Percentiles rank a stretch among this genome's conserved stretches.
These are phyloP conservation scores for Lenwebbia sp. DNA, from an alignment of 345 rosid species.

Conservation along the genomic window DNA sequence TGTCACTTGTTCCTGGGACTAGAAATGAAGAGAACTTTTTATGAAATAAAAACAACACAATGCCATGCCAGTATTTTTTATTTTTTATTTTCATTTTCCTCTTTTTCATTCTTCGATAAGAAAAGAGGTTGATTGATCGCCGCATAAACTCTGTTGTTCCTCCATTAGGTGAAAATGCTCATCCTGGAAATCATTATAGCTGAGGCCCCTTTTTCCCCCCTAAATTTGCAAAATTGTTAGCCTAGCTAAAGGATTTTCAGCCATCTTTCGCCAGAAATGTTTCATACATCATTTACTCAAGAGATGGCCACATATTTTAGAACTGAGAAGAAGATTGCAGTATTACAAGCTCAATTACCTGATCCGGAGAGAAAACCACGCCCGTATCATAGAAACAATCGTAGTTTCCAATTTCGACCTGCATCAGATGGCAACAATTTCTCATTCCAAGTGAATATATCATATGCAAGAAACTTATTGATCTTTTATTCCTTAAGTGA, in stretches of 20 bases:
- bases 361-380: constrained; percentile 32
- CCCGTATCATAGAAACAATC: constrained; percentile 49
- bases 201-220: not conserved
- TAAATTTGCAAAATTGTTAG: not conserved
- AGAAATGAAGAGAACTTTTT: not conserved
- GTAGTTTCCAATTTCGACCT: constrained; percentile 65
- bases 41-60: not conserved
- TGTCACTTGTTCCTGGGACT: not conserved
- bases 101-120: not conserved
- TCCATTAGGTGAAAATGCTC: not conserved
- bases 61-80: not conserved
- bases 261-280: not conserved
- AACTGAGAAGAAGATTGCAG: not conserved
- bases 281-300: not conserved
- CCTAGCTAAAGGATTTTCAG: not conserved
- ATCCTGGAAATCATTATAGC: not conserved
- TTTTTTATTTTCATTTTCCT: not conserved
- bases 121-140: not conserved
- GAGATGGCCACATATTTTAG: not conserved
- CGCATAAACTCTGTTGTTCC: not conserved
- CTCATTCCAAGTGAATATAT: not conserved
- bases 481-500: not conserved
- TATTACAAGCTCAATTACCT: constrained; percentile 20
- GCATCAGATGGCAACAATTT: not conserved
- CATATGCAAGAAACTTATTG: not conserved